Percentiles rank a stretch among this genome's conserved stretches.
Evolutionary conservation across 371 early-diverging fungal genomes (phyloP).

Genomic region (Quaeritorhiza haematococci): DNA sequence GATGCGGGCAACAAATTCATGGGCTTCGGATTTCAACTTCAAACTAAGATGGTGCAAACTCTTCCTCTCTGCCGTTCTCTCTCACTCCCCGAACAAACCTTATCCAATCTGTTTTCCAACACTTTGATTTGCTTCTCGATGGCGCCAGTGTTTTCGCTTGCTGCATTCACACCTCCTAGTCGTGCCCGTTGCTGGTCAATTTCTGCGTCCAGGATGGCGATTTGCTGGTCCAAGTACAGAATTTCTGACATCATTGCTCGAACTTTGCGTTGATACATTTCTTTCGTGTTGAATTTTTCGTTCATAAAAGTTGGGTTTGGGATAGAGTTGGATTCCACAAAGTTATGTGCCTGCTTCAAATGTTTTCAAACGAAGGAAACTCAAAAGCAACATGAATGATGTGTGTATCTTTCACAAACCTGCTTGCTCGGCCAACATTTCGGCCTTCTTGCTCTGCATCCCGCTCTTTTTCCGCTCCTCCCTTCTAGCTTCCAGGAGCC

Average conservation of each 20-base stretch:
- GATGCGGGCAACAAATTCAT: no score
- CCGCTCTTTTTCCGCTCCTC: slow-evolving; percentile 33
- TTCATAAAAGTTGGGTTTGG: no score
- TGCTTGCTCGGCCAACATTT: slow-evolving; percentile 43
- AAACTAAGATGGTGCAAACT: not conserved
- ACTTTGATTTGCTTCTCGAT: slow-evolving; percentile 48
- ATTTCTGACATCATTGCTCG: slow-evolving; percentile 30
- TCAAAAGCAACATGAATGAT: no score
- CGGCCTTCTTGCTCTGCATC: slow-evolving; percentile 42
- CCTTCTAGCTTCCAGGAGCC: slow-evolving; percentile 39
- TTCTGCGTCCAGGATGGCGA: slow-evolving; percentile 28
- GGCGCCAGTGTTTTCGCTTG: slow-evolving; percentile 36
- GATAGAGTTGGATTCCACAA: no score
- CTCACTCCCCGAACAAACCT: slow-evolving; percentile 19
- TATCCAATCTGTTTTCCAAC: slow-evolving; percentile 53
- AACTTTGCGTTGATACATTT: slow-evolving; percentile 35
- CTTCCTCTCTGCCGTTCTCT: not conserved
- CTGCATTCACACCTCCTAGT: slow-evolving; percentile 46
- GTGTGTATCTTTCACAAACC: slow-evolving; percentile 27
- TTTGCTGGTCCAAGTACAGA: slow-evolving; percentile 28
- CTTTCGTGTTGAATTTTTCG: slow-evolving; percentile 18
- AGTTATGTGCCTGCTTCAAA: no score
- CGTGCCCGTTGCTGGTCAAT: slow-evolving; percentile 39
- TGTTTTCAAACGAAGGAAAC: no score
- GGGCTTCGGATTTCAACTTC: no score